Evolutionary conservation across 2,329 filamentous ascomycete species (phyloP).

Genomic region (Chrysosporium queenslandicum): DNA sequence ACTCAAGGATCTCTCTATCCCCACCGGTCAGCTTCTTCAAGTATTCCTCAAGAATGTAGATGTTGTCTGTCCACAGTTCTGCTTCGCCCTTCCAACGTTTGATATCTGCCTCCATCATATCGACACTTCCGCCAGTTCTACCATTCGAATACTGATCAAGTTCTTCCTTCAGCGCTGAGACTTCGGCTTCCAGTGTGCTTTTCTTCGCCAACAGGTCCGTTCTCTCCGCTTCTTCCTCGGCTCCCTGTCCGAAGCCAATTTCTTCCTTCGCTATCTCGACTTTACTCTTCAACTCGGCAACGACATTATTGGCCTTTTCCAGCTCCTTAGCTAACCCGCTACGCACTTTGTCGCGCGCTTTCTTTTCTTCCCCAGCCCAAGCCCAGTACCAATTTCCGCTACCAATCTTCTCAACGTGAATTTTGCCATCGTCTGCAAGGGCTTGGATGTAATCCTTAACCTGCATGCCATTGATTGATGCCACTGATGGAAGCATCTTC

Average conservation of each 20-base stretch:
- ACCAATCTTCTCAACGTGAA: slow-evolving; percentile 59
- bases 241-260: slow-evolving; percentile 12
- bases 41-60: slow-evolving; percentile 36
- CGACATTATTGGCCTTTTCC: slow-evolving; percentile 20
- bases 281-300: slow-evolving; percentile 19
- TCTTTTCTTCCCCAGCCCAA: slow-evolving; percentile 49
- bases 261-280: slow-evolving; percentile 17
- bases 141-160: slow-evolving; percentile 25
- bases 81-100: slow-evolving; percentile 26
- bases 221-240: slow-evolving; percentile 15
- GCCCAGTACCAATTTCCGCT: slow-evolving; percentile 65
- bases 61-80: slow-evolving; percentile 37
- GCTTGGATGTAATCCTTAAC: slow-evolving; percentile 58
- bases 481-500: slow-evolving; percentile 51
- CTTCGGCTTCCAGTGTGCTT: slow-evolving; percentile 8
- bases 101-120: slow-evolving; percentile 31
- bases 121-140: slow-evolving; percentile 11
- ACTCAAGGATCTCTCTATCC: slow-evolving; percentile 38
- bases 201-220: slow-evolving; percentile 12
- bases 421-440: slow-evolving; percentile 51
- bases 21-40: slow-evolving; percentile 31
- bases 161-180: slow-evolving; percentile 7
- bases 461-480: slow-evolving; percentile 56
- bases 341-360: slow-evolving; percentile 21
- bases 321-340: slow-evolving; percentile 30